Evolutionary conservation across 805 yeast species (phyloP).

Genomic region (Blastobotrys mokoenaii): DNA sequence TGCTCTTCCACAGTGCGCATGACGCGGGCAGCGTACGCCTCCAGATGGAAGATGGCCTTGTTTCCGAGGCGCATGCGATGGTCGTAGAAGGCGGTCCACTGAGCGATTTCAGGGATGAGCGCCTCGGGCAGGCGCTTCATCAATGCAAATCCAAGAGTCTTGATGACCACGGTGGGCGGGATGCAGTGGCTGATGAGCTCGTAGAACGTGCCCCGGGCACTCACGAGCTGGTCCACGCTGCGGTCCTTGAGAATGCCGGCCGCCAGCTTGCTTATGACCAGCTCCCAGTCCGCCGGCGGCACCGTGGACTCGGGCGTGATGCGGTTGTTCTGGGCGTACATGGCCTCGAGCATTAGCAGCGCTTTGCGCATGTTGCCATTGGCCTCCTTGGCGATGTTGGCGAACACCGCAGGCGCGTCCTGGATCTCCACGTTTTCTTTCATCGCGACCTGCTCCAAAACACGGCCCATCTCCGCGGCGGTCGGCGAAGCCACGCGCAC

Average conservation of each 20-base stretch:
- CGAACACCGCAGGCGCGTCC: slow-evolving; percentile 37
- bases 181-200: slow-evolving; percentile 90
- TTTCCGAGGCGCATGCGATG: slow-evolving; percentile 80
- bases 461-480: slow-evolving; percentile 44
- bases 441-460: slow-evolving; percentile 46
- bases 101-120: slow-evolving; percentile 32
- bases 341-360: slow-evolving; percentile 71
- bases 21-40: slow-evolving; percentile 82
- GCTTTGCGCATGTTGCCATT: slow-evolving; percentile 73
- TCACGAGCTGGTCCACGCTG: slow-evolving; percentile 42
- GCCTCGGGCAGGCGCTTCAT: slow-evolving; percentile 22
- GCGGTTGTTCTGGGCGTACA: slow-evolving; percentile 33
- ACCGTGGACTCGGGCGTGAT: slow-evolving; percentile 36
- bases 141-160: slow-evolving; percentile 39
- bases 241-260: slow-evolving; percentile 49
- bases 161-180: slow-evolving; percentile 75
- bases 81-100: slow-evolving; percentile 58
- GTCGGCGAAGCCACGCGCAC: slow-evolving; percentile 84
- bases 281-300: slow-evolving; percentile 82
- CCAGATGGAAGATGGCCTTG: slow-evolving; percentile 88
- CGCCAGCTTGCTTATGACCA: slow-evolving; percentile 63
- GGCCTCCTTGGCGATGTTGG: slow-evolving; percentile 44
- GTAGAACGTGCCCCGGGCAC: slow-evolving; percentile 59
- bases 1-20: slow-evolving; percentile 63
- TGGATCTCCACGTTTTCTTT: slow-evolving; percentile 46